These are phyloP conservation scores for Auriscalpium microsporum DNA, from an alignment of 768 basidiomycete genomes.

Conservation along the genomic window DNA sequence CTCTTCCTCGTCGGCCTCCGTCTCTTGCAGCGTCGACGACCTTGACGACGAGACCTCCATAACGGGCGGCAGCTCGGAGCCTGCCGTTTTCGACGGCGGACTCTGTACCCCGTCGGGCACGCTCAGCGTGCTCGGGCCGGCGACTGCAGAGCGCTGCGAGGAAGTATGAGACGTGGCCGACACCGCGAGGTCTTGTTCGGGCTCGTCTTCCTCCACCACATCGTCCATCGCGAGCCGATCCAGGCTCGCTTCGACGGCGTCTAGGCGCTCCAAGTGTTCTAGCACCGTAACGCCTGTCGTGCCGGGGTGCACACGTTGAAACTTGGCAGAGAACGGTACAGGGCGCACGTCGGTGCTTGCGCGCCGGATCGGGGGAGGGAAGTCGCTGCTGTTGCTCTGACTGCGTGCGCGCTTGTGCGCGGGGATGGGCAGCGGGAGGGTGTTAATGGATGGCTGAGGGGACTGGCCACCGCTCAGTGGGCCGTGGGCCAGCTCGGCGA, in stretches of 20 bases:
- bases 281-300: constrained; percentile 82
- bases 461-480: constrained; percentile 31
- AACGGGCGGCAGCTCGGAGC: constrained; percentile 12
- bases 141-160: constrained; percentile 4
- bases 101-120: not conserved
- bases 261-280: constrained; percentile 78
- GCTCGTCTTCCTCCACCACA: constrained; percentile 37
- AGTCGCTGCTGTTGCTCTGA: constrained; percentile 56
- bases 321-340: constrained; percentile 78
- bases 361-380: constrained; percentile 64
- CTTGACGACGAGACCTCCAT: constrained; percentile 8
- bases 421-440: constrained; percentile 51
- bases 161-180: constrained; percentile 3
- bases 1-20: constrained; percentile 30
- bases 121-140: not conserved
- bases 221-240: constrained; percentile 63
- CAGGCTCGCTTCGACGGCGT: constrained; percentile 72
- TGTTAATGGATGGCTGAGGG: constrained; percentile 53
- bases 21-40: constrained; percentile 4
- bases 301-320: constrained; percentile 74
- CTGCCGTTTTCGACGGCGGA: constrained; percentile 5
- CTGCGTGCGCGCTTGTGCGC: constrained; percentile 44
- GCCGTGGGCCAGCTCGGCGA: constrained; percentile 25
- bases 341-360: constrained; percentile 63
- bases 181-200: constrained; percentile 3